phyloP scores from a whole-genome alignment of 176 grass and related monocot species.

The Rhipidocladum racemiflorum region DNA sequence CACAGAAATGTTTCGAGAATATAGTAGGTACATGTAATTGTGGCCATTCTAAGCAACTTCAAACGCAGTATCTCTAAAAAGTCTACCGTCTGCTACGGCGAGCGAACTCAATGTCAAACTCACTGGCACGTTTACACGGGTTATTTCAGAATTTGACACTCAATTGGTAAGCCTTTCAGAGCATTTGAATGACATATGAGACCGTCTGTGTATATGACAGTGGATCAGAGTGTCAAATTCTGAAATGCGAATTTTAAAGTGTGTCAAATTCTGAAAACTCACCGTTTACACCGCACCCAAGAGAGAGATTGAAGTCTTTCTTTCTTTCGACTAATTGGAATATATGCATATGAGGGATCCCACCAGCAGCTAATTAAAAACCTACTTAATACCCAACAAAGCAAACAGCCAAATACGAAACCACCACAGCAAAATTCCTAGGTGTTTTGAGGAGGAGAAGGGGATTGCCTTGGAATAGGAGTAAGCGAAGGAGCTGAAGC shows the following conservation, averaged over 20 bases:
- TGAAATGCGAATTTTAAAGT: too few relatives aligned
- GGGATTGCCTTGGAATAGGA: slow-evolving; percentile 36
- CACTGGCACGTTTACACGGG: background rate
- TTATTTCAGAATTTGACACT: too few relatives aligned
- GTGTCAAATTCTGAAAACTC: too few relatives aligned
- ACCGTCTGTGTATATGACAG: too few relatives aligned
- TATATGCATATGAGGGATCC: background rate
- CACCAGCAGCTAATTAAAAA: background rate
- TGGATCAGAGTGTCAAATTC: too few relatives aligned
- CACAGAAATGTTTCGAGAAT: background rate
- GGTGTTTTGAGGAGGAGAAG: background rate
- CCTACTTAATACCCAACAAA: background rate
- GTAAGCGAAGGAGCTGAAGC: slow-evolving; percentile 27
- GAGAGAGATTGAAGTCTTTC: background rate
- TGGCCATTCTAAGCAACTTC: background rate
- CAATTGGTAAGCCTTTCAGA: too few relatives aligned
- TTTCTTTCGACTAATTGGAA: background rate
- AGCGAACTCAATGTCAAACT: background rate
- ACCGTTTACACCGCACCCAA: background rate
- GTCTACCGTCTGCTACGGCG: background rate
- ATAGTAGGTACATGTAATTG: background rate
- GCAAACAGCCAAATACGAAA: background rate
- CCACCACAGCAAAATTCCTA: background rate
- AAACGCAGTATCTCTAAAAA: background rate
- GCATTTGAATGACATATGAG: too few relatives aligned